Conservation (phyloP, 352 stramenopile species). For the Phytophthora multivora region DNA sequence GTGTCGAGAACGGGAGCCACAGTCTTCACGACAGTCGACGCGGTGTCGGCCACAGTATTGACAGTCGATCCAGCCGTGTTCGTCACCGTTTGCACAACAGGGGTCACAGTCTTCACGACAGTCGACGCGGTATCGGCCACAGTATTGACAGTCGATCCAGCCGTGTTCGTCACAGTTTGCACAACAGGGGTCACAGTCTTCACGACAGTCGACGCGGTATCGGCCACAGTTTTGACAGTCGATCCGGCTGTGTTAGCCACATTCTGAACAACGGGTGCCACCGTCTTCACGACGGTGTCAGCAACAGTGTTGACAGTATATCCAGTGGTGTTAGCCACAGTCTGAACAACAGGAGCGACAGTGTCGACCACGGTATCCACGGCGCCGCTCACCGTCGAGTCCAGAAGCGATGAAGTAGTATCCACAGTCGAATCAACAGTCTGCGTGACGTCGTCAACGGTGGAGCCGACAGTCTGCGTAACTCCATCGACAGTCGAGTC, state of each 20-base stretch:
- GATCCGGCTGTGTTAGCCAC: background rate
- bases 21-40: background rate
- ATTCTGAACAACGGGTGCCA: slow-evolving; percentile 1
- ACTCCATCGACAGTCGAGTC: slow-evolving; percentile 3
- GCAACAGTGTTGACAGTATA: slow-evolving; percentile 1
- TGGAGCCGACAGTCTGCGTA: background rate
- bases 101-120: background rate
- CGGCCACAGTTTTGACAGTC: background rate
- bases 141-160: background rate
- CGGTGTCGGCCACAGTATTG: background rate
- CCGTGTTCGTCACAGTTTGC: slow-evolving; percentile 5
- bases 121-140: background rate
- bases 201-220: background rate
- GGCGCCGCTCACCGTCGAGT: background rate
- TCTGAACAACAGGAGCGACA: background rate
- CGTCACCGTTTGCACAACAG: slow-evolving; percentile 1
- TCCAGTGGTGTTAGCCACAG: background rate
- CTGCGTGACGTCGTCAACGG: background rate
- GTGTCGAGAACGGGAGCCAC: background rate
- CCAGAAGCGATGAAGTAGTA: background rate
- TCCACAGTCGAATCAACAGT: slow-evolving; percentile 8
- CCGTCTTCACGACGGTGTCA: slow-evolving; percentile 3
- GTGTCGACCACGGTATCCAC: background rate
- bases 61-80: background rate
- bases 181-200: background rate